Evolutionary conservation across 179 eudicot species (phyloP).

Genomic region (Camellia oleifera): DNA sequence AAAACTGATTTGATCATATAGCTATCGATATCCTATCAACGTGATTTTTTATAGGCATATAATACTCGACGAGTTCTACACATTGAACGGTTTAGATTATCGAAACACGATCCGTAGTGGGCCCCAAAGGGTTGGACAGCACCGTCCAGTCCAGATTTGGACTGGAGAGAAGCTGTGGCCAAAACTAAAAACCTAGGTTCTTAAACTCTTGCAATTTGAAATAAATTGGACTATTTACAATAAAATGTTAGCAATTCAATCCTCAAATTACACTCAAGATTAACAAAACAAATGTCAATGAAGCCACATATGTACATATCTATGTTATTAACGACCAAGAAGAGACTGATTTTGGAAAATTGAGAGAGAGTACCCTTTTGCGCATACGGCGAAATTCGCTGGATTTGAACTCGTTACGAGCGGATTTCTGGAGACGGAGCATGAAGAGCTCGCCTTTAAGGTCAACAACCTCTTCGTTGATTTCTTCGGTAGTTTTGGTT

Average conservation of each 20-base stretch:
- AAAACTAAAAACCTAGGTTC: not conserved
- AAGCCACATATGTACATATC: not conserved
- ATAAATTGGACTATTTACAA: not conserved
- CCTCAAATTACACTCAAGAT: not conserved
- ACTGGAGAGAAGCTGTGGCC: no score
- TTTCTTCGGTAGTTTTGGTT: slow-evolving; percentile 55
- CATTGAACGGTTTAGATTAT: no score
- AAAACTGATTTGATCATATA: no score
- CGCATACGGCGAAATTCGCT: slow-evolving; percentile 85
- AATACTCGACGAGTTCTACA: no score
- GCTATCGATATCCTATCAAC: no score
- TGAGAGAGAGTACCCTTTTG: slow-evolving; percentile 50
- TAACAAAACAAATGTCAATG: not conserved
- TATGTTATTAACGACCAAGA: not conserved
- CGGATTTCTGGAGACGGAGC: slow-evolving; percentile 72
- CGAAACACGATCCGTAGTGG: no score
- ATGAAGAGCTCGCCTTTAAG: slow-evolving; percentile 87
- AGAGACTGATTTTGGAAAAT: not conserved
- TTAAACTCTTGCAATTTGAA: not conserved
- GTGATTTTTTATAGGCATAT: no score
- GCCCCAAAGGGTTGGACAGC: no score
- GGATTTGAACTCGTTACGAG: slow-evolving; percentile 72
- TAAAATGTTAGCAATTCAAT: no score
- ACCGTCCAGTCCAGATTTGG: no score
- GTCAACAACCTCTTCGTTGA: slow-evolving; percentile 70